Base-by-base conservation (phyloP, 352 stramenopile species). In the Globisporangium takayamanum region DNA sequence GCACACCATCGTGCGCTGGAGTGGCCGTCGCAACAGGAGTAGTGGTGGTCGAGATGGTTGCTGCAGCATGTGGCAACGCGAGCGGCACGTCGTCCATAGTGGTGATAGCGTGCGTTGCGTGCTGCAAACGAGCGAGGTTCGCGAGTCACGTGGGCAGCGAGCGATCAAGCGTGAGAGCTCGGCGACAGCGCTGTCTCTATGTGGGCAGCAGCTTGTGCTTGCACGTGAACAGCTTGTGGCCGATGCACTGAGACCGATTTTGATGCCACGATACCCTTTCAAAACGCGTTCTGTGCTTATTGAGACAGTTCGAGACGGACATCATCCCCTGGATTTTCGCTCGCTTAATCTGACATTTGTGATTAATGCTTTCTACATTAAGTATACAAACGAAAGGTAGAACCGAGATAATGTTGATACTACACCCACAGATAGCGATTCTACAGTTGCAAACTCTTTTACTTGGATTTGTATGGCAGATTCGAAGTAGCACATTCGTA, bases 151-250 rank as follows among this genome's bases (percentile, higher is more conserved):
- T 15, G 30, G 18, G 18, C 50, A 26, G 50, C 16, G n/a, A 15
- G 3, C 12, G 46, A 14, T 51, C 41, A 46, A 18, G 41, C 0
- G 8, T n/a, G 41, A n/a, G 41, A 14, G 15, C 12, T 11, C 20
- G 8, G 28, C 49, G 18, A 7, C 2, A 8, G 50, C 20, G 50
- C 50, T 55, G 50, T 55, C 50, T 55, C 50, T 55, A 55, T 45
- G 33, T 26, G 28, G 10, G 28, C 28, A 33, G 28, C 28, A 33
- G 28, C 28, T 2, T 2, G 7, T 7, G 33, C 33, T 39, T 39
- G 33, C 33, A 14, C 18, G 50, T 1, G 22, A n/a, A 15, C 41
- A n/a, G 14, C 41, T 8, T 18, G 41, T 18, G 48, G 11, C 22
- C 47, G 47, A 55, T 46, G 45, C 50, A 8, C 5, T 30, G 15